phyloP scores from a whole-genome alignment of 805 yeast genomes.

The Candida boidinii region DNA sequence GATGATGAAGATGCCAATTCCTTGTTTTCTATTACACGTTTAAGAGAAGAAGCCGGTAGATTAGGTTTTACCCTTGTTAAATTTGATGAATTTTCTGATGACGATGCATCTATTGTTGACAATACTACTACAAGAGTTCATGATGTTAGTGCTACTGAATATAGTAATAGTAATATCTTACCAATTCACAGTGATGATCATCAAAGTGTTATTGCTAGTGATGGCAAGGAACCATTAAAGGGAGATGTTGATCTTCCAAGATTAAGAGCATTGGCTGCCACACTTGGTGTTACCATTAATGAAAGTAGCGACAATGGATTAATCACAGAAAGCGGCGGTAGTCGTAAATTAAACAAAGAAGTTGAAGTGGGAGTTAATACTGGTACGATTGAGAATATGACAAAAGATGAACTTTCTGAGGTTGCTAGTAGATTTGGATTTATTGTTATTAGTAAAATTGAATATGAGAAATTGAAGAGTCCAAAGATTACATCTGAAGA shows the following conservation, averaged over 20 bases:
- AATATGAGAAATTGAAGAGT: conserved; percentile 21
- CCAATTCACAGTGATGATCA: too few species aligned
- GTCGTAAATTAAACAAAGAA: too few species aligned
- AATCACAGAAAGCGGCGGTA: neutral
- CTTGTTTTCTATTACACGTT: conserved; percentile 13
- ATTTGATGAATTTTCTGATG: conserved; percentile 11
- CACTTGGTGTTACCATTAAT: conserved; percentile 9
- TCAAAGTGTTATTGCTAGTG: neutral
- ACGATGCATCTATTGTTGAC: conserved; percentile 17
- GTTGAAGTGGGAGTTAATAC: neutral
- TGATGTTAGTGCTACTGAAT: neutral
- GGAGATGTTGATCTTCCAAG: conserved; percentile 4
- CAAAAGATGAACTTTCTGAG: conserved; percentile 7
- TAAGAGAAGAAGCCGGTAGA: conserved; percentile 25
- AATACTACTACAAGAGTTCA: conserved; percentile 5
- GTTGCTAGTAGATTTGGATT: conserved; percentile 24
- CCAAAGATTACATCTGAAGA: conserved; percentile 23
- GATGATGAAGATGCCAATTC: conserved; percentile 1
- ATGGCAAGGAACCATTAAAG: too few species aligned
- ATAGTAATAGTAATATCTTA: neutral
- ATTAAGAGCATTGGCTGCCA: conserved; percentile 15
- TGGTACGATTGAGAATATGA: neutral
- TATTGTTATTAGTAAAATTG: conserved; percentile 23
- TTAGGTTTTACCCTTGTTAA: conserved; percentile 28
- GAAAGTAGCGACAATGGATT: conserved; percentile 1